These are phyloP conservation scores for Colletotrichum sp. DNA, from an alignment of 2,329 filamentous ascomycete species.

Conservation along the genomic window DNA sequence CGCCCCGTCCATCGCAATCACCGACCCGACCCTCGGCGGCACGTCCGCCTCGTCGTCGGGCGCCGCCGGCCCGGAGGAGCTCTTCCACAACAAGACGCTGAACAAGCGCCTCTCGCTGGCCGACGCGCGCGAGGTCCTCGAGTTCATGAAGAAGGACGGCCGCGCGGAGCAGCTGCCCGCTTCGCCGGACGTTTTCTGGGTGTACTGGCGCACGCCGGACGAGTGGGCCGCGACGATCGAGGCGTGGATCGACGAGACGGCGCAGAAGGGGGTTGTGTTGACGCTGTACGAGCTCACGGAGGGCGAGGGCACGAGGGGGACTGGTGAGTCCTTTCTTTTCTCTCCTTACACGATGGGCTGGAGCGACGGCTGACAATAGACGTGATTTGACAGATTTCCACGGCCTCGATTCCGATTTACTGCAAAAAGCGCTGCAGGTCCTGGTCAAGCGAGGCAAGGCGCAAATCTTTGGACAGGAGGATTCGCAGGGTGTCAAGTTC, in stretches of 20 bases:
- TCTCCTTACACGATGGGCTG: too few relatives aligned
- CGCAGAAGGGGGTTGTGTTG: constrained; percentile 85
- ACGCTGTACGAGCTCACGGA: constrained; percentile 92
- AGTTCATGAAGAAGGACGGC: constrained; percentile 64
- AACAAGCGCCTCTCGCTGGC: constrained; percentile 53
- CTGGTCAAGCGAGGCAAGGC: constrained; percentile 91
- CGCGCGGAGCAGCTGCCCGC: constrained; percentile 68
- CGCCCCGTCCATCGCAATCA: constrained; percentile 29
- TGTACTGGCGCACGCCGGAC: constrained; percentile 86
- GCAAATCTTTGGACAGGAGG: constrained; percentile 90
- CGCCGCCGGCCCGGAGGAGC: constrained; percentile 37
- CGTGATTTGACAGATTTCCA: constrained; percentile 68
- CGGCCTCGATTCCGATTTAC: constrained; percentile 83
- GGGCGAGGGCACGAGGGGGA: constrained; percentile 78
- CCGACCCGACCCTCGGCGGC: constrained; percentile 43
- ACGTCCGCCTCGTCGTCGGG: constrained; percentile 48
- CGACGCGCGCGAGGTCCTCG: constrained; percentile 63
- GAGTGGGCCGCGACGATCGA: constrained; percentile 87
- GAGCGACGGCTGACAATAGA: too few relatives aligned
- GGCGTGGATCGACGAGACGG: constrained; percentile 85
- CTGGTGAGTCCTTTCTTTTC: constrained; percentile 52
- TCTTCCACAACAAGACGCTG: constrained; percentile 65
- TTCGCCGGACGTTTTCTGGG: constrained; percentile 64
- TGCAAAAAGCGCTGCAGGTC: constrained; percentile 79
- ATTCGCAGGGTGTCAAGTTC: constrained; percentile 93